Percentiles rank a stretch among this genome's conserved stretches.
These are phyloP conservation scores for Chimonanthus praecox DNA, from an alignment of 164 flowering plant species.

Conservation along the genomic window DNA sequence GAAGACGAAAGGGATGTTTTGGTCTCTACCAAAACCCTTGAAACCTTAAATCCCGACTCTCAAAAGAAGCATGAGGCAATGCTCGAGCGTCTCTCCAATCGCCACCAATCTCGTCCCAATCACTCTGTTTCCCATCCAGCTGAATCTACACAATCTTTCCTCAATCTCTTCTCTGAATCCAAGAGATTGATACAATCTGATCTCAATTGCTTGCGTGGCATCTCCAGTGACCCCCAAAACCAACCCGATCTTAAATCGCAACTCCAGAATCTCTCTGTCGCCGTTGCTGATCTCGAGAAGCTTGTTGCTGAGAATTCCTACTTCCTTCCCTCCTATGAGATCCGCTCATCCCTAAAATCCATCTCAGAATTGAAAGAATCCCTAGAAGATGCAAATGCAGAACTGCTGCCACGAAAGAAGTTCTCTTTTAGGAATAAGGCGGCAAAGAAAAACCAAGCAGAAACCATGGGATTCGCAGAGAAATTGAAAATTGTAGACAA, in stretches of 20 bases:
- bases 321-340: slow-evolving; percentile 75
- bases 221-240: slow-evolving; percentile 12
- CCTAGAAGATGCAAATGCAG: slow-evolving; percentile 34
- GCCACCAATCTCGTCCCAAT: slow-evolving; percentile 51
- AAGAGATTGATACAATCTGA: slow-evolving; percentile 42
- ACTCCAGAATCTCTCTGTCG: slow-evolving; percentile 36
- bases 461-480: not conserved
- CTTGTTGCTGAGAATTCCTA: slow-evolving; percentile 81
- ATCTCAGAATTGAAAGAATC: slow-evolving; percentile 53
- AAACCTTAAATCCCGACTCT: slow-evolving; percentile 23
- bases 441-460: slow-evolving; percentile 21
- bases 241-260: slow-evolving; percentile 27
- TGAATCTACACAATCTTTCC: slow-evolving; percentile 58
- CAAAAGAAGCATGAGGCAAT: slow-evolving; percentile 56
- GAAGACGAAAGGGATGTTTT: slow-evolving; percentile 1
- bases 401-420: slow-evolving; percentile 67
- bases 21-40: not conserved
- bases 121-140: slow-evolving; percentile 29
- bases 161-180: slow-evolving; percentile 42
- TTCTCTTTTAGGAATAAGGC: slow-evolving; percentile 62
- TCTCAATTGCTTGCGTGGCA: slow-evolving; percentile 25
- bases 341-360: slow-evolving; percentile 65
- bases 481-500: slow-evolving; percentile 3
- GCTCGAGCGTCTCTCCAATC: slow-evolving; percentile 71
- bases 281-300: slow-evolving; percentile 61